These are phyloP conservation scores for Pichiaceae sp. DNA, from an alignment of 1,139 yeast species.

Conservation along the genomic window DNA sequence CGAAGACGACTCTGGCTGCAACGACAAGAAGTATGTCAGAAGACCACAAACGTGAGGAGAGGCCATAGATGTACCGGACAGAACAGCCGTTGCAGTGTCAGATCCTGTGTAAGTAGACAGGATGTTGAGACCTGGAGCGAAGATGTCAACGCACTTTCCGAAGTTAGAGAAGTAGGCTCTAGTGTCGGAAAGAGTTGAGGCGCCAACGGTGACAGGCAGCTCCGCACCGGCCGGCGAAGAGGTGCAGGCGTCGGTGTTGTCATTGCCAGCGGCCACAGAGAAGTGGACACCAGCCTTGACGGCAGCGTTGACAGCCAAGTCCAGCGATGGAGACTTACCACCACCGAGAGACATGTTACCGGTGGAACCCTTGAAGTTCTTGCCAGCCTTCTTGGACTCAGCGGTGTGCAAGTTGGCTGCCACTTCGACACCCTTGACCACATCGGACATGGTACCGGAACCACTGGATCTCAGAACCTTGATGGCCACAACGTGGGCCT, in stretches of 20 bases:
- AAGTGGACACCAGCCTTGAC: slow-evolving; percentile 73
- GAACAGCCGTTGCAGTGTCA: slow-evolving; percentile 72
- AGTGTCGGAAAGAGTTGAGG: slow-evolving; percentile 64
- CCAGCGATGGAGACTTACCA: slow-evolving; percentile 74
- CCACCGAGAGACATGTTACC: slow-evolving; percentile 92
- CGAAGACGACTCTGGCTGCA: slow-evolving; percentile 81
- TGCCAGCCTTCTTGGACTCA: slow-evolving; percentile 46
- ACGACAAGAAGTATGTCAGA: slow-evolving; percentile 78
- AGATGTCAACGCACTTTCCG: slow-evolving; percentile 79
- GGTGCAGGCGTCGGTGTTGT: slow-evolving; percentile 76
- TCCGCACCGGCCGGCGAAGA: slow-evolving; percentile 77
- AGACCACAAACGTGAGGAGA: slow-evolving; percentile 95
- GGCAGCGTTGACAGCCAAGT: slow-evolving; percentile 78
- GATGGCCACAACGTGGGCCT: slow-evolving; percentile 67
- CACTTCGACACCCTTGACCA: slow-evolving; percentile 71
- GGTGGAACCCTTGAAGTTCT: slow-evolving; percentile 76
- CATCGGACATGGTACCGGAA: slow-evolving; percentile 74
- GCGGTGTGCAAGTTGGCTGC: slow-evolving; percentile 60
- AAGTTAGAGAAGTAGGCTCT: slow-evolving; percentile 78
- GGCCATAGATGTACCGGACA: slow-evolving; percentile 99
- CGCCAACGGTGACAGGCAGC: slow-evolving; percentile 75
- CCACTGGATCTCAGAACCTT: slow-evolving; percentile 73
- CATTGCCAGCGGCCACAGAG: slow-evolving; percentile 89
- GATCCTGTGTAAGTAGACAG: slow-evolving; percentile 85
- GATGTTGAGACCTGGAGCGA: slow-evolving; percentile 79